These are phyloP conservation scores for Huntiella bhutanensis DNA, from an alignment of 2,329 filamentous ascomycete genomes.

Conservation along the genomic window DNA sequence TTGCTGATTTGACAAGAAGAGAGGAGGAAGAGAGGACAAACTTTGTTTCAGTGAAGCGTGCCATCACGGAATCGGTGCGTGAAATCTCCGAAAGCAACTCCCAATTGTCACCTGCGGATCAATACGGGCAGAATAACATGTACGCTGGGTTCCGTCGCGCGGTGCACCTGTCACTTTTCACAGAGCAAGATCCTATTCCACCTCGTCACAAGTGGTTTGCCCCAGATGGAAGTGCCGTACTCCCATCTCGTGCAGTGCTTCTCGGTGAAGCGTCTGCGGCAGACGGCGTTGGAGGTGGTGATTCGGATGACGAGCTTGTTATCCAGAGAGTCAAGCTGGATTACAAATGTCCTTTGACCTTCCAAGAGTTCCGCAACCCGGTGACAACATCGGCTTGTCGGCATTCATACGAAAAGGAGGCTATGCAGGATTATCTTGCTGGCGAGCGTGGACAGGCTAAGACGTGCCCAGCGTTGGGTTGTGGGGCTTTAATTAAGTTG, in stretches of 20 bases:
- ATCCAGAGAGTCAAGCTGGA: slow-evolving; percentile 44
- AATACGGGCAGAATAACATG: slow-evolving; percentile 37
- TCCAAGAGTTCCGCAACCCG: slow-evolving; percentile 45
- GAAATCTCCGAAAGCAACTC: slow-evolving; percentile 14
- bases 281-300: slow-evolving; percentile 27
- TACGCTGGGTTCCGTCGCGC: slow-evolving; percentile 39
- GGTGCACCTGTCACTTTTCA: slow-evolving; percentile 34
- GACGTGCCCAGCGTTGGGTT: slow-evolving; percentile 2
- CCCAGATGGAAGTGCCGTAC: slow-evolving; percentile 24
- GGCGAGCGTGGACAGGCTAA: slow-evolving; percentile 27
- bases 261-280: slow-evolving; percentile 24
- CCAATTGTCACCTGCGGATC: slow-evolving; percentile 22
- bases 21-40: not conserved
- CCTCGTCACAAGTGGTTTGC: slow-evolving; percentile 37
- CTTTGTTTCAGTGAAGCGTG: not conserved
- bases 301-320: slow-evolving; percentile 49
- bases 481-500: slow-evolving; percentile 24
- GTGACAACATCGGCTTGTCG: slow-evolving; percentile 48
- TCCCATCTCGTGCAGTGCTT: slow-evolving; percentile 11
- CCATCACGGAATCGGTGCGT: not conserved
- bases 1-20: not conserved
- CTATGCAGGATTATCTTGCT: slow-evolving; percentile 40
- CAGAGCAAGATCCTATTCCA: slow-evolving; percentile 30
- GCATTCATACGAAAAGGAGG: slow-evolving; percentile 51
- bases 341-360: slow-evolving; percentile 50